Evolutionary conservation across 169 alveolate genomes (phyloP).

Genomic region (Cryptosporidium meleagridis): DNA sequence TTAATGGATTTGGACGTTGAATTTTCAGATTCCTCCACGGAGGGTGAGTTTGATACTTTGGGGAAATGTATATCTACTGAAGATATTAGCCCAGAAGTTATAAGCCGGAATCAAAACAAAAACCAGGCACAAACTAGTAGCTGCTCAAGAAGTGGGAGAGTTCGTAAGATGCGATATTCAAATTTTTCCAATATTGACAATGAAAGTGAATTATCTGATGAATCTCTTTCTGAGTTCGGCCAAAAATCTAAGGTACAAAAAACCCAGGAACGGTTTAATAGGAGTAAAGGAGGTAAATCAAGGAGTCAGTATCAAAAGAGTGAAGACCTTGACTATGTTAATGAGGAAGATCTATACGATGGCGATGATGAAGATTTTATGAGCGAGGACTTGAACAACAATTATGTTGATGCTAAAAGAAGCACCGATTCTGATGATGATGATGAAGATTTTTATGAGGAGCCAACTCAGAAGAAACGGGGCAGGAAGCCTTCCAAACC

Average conservation of each 20-base stretch:
- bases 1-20: slow-evolving; percentile 71
- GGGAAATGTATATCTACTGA: background rate
- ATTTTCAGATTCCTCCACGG: slow-evolving; percentile 74
- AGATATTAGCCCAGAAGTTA: background rate
- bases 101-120: background rate
- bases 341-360: slow-evolving; percentile 18
- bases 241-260: background rate
- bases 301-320: background rate
- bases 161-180: slow-evolving; percentile 54
- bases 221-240: slow-evolving; percentile 12
- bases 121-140: background rate
- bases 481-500: slow-evolving; percentile 1
- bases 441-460: slow-evolving; percentile 22
- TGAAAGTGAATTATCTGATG: slow-evolving; percentile 27
- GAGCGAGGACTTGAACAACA: background rate
- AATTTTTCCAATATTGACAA: slow-evolving; percentile 51
- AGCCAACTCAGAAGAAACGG: slow-evolving; percentile 6
- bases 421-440: slow-evolving; percentile 34
- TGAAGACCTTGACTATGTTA: slow-evolving; percentile 51
- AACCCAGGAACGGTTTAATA: slow-evolving; percentile 6
- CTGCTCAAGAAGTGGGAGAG: slow-evolving; percentile 70
- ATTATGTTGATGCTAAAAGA: background rate
- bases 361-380: slow-evolving; percentile 28
- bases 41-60: slow-evolving; percentile 22
- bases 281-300: background rate